Base-by-base conservation (phyloP, 2,329 filamentous ascomycete genomes). In the Ambrosiella cleistominuta region DNA sequence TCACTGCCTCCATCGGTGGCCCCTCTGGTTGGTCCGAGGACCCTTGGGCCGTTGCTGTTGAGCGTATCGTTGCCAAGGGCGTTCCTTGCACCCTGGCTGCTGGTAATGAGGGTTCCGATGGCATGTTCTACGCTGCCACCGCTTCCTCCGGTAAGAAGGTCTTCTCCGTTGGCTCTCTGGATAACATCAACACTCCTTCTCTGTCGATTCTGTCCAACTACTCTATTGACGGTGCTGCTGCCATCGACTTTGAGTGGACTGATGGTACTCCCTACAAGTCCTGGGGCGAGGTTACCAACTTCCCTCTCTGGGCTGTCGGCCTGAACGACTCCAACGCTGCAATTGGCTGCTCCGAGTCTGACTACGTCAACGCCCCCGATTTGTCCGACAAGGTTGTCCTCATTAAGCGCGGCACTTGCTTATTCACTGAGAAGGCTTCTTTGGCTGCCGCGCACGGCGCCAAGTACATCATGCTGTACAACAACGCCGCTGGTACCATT, bases 391-490 rank as follows among this genome's bases (percentile, higher is more conserved):
- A 76, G 54, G 75, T 85, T 42, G 79, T 82, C 2, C 73, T 85
- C 7, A 70, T 85, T 44, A 77, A 77, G 52, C 75, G 79, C 27
- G 80, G 80, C 54, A 74, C 68, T 7, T 84, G 81, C 66, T 72
- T 72, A 0, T 82, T 81, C 60, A 69, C 70, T 1, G 63, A 71
- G 11, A 83, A 84, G 69, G 74, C 73, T 1, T 64, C 69, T 45
- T 77, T 80, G 60, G 76, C 76, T 3, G 74, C 70, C 1, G 72
- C 70, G 6, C 72, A 72, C 54, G 81, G 81, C 9, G 81, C 79
- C 54, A 74, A 76, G 64, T 81, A 82, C 62, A 67, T 85, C 57
- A 67, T 85, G 62, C 70, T 81, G 63, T 84, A 83, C 68, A 83
- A 83, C 71, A 79, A 77, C 62, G 67, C 66, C 3, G 62, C 63